Evolutionary conservation across 2,329 filamentous ascomycete species (phyloP), one percentile per base, ranked within the genome.

Genomic region (Colletotrichum aenigma): DNA sequence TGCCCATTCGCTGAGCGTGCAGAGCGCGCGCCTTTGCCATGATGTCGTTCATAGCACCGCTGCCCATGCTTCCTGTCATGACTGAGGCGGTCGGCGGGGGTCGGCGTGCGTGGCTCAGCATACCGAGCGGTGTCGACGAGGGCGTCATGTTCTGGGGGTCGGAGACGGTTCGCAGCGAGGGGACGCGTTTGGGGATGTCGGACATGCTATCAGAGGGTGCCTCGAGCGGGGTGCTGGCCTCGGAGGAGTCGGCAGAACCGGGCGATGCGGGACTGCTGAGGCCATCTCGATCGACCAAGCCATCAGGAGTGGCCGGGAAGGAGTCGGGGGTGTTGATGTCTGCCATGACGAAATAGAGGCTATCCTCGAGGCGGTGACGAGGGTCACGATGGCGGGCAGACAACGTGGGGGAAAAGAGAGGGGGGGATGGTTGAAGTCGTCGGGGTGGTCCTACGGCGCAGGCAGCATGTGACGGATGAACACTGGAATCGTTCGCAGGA

Each of bases 101-200:
- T 65, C 90, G 87, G 74, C 92, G 87, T 6, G 90, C 91, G 78
- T 86, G 91, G 83, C 93, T 95, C 80, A 98, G 87, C 74, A 94
- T 91, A 55, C 95, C 95, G 6, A 96, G 88, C 55, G 95, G 93
- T 32, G 94, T 97, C n/a, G 96, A 98, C n/a, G 93, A 96, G 8
- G 94, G 87, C 71, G 91, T 95, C 92, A 98, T 96, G 70, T 86
- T 87, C 78, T 88, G 86, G 24, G 92, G 86, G 66, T 93, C 91
- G 70, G 92, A 92, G 24, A 90, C 84, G 62, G 91, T 90, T 79
- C 92, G 90, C 56, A 92, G 83, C 7, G 91, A 91, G 24, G 91
- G 89, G 74, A 93, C 81, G 83, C 92, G 85, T 82, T 90, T 87
- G 71, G 88, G 86, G 48, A 79, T 76, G 71, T 87, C 86, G 77